phyloP scores from a whole-genome alignment of 768 basidiomycete species.

The Cystofilobasidium bisporidii region DNA sequence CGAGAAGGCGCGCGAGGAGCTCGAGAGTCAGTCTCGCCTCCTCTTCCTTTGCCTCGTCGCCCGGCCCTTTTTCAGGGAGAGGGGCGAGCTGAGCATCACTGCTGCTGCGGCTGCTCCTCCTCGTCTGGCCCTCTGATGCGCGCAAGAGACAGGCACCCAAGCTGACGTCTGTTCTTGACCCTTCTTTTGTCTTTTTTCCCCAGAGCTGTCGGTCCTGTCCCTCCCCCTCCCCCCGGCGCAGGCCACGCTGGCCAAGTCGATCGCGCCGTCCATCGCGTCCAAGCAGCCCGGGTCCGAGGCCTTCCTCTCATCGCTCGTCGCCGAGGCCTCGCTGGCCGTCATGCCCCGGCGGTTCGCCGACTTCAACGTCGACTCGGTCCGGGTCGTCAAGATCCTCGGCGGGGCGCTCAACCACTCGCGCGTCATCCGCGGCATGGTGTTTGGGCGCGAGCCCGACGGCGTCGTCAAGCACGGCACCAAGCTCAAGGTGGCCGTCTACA shows the following conservation, averaged over 20 bases:
- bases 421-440: constrained; percentile 96
- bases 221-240: constrained; percentile 64
- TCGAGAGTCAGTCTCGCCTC: constrained; percentile 62
- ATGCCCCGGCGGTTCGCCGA: constrained; percentile 57
- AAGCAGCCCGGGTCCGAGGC: constrained; percentile 96
- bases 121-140: too few species aligned
- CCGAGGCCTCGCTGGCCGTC: constrained; percentile 82
- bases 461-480: constrained; percentile 67
- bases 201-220: constrained; percentile 61
- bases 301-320: constrained; percentile 66
- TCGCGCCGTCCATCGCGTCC: constrained; percentile 86
- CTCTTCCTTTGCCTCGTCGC: constrained; percentile 29
- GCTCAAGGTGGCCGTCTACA: constrained; percentile 93
- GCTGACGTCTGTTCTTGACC: not conserved
- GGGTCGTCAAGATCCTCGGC: constrained; percentile 98
- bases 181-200: constrained; percentile 25
- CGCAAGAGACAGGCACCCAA: not conserved
- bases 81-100: too few species aligned
- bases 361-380: constrained; percentile 96
- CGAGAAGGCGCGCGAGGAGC: constrained; percentile 68
- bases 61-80: constrained; percentile 17
- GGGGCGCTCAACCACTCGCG: constrained; percentile 72
- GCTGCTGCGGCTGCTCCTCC: too few species aligned
- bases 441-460: constrained; percentile 92
- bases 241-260: constrained; percentile 59